Evolutionary conservation across 768 basidiomycete species (phyloP), one percentile per base, ranked within the genome.

Genomic region (Rhodotorula babjevae): DNA sequence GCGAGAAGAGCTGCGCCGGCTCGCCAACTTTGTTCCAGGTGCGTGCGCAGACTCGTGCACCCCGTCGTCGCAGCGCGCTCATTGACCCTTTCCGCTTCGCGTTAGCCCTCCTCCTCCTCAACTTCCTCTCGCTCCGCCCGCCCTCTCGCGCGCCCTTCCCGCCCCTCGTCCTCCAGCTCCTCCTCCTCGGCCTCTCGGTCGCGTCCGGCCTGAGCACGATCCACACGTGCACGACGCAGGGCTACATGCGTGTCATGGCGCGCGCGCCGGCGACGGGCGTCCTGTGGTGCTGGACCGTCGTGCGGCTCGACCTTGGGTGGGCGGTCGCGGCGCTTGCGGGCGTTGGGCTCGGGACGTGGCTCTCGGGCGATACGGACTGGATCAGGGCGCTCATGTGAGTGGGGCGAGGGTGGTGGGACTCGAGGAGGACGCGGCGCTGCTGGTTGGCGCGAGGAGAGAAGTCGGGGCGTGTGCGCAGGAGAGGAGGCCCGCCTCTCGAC

Each of bases 281-380:
- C 25, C 27, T 76, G 29, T 76, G 74, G 74, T 69, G 68, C 36
- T 76, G 74, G 74, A 70, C 57, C 27, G 64, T 70, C 5, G 75
- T 76, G 29, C n/a, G 60, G 61, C 61, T 76, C 61, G 71, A 73
- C 27, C 52, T 73, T 12, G 65, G 15, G 6, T 76, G 71, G 71
- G 66, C 71, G 0, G 49, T 65, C 7, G 53, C 29, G 14, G 65
- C 56, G 40, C 33, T 72, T 7, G 47, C 42, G 16, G 71, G 68
- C 0, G 75, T 76, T 10, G 71, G 62, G 3, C 33, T 59, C 9
- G 65, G 66, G 11, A 64, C 69, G 25, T 66, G 64, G 64, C 49
- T 58, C 57, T 40, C 55, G 67, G 46, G 56, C 9, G 21, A 57
- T 10, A 19, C 21, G 18, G 33, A 33, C 19, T 57, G 56, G 56